These are phyloP conservation scores for Talaromyces nanjingensis DNA, from an alignment of 495 filamentous ascomycete species.

Conservation along the genomic window DNA sequence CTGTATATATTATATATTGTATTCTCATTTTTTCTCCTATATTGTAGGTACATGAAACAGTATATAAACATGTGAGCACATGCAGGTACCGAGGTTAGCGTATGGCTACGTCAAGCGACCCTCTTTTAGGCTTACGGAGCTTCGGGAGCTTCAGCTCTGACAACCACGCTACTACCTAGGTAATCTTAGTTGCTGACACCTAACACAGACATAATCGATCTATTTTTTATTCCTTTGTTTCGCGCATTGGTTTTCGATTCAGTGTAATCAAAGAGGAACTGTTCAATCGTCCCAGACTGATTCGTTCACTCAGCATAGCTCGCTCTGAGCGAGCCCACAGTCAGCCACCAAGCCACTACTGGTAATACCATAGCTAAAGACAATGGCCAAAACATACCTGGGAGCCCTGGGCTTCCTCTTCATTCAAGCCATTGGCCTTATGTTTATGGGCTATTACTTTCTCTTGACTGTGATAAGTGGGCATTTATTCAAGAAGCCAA, in stretches of 20 bases:
- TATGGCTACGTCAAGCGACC: not conserved
- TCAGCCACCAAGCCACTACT: not conserved
- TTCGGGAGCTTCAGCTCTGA: not conserved
- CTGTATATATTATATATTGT: not conserved
- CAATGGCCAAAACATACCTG: conserved; percentile 20
- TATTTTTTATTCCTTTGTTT: not conserved
- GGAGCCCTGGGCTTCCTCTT: conserved; percentile 14
- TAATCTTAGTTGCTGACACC: no score
- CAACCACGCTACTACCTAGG: not conserved
- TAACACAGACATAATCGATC: not conserved
- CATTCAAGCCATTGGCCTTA: conserved; percentile 29
- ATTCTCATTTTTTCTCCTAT: not conserved
- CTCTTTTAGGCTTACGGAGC: not conserved
- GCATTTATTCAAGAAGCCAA: conserved; percentile 25
- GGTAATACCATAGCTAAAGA: conserved; percentile 1
- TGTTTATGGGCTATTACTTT: conserved; percentile 24
- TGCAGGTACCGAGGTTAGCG: not conserved
- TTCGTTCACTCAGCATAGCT: not conserved
- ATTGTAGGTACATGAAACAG: not conserved
- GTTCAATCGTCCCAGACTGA: not conserved
- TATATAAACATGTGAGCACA: not conserved
- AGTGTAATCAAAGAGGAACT: not conserved
- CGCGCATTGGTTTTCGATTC: not conserved
- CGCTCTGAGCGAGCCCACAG: not conserved
- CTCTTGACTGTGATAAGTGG: conserved; percentile 18